Conservation (phyloP, 352 stramenopile species). For the Globisporangium paroecandrum region DNA sequence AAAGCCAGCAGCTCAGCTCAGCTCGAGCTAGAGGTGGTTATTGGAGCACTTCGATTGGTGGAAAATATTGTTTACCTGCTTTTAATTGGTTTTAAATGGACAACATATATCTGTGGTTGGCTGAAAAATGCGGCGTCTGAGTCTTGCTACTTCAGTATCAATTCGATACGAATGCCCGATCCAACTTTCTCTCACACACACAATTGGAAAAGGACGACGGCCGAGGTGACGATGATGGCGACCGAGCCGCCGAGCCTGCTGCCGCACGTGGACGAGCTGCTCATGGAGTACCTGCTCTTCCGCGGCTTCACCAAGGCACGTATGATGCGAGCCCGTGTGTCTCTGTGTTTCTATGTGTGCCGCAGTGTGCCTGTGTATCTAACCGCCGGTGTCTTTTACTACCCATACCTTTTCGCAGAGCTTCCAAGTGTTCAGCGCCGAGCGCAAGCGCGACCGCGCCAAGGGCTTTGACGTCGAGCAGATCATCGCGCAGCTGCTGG, state of each 20-base stretch:
- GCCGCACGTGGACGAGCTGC: conserved; percentile 77
- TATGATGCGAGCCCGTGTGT: not conserved
- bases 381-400: not conserved
- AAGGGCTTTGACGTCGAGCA: conserved; percentile 79
- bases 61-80: not conserved
- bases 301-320: conserved; percentile 74
- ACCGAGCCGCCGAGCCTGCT: conserved; percentile 47
- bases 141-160: not conserved
- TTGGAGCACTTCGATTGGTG: not conserved
- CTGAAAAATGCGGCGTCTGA: not conserved
- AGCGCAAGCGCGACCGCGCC: conserved; percentile 69
- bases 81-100: not conserved
- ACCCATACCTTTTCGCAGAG: conserved; percentile 29
- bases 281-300: conserved; percentile 87
- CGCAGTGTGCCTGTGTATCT: not conserved
- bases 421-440: conserved; percentile 70
- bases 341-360: not conserved
- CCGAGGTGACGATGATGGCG: conserved; percentile 1
- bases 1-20: not conserved
- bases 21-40: not conserved
- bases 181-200: conserved; percentile 1
- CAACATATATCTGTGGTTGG: not conserved
- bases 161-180: not conserved
- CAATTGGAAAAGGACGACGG: not conserved
- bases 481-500: conserved; percentile 65